Evolutionary conservation across 805 yeast genomes (phyloP).

Genomic region (Kluyveromyces aestuarii): DNA sequence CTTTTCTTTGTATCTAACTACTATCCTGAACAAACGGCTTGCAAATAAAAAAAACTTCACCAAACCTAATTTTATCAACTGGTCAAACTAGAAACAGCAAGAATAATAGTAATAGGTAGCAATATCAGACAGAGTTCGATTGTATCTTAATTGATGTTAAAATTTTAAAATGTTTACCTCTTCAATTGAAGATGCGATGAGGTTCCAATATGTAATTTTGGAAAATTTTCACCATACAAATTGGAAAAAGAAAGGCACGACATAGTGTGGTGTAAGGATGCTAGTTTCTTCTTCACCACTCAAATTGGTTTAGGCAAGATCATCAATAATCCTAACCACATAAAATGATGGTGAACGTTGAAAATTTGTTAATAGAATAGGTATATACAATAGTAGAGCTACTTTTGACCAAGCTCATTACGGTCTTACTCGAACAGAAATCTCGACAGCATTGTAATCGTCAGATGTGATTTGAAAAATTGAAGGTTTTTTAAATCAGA

Average conservation of each 20-base stretch:
- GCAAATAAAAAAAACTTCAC: slow-evolving; percentile 6
- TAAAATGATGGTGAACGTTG: slow-evolving; percentile 8
- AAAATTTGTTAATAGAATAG: slow-evolving; percentile 17
- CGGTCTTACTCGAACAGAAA: too few species aligned
- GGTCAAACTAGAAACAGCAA: not conserved
- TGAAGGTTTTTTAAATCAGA: not conserved
- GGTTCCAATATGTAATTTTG: not conserved
- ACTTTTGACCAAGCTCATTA: too few species aligned
- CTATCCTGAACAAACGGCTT: not conserved
- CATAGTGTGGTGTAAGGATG: not conserved
- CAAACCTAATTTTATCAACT: not conserved
- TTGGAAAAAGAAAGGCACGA: not conserved
- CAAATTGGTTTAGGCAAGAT: not conserved
- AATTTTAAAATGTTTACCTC: not conserved
- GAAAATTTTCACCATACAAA: not conserved
- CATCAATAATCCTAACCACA: slow-evolving; percentile 7
- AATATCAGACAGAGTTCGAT: not conserved
- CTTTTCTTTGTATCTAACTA: not conserved
- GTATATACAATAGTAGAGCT: too few species aligned
- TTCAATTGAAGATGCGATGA: not conserved
- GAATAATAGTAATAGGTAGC: not conserved
- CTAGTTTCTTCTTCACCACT: not conserved
- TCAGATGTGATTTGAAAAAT: not conserved
- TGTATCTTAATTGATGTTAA: not conserved
- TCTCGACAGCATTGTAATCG: too few species aligned